Conservation (phyloP, 1,284 basidiomycete species). For the Puccinia triticina region DNA sequence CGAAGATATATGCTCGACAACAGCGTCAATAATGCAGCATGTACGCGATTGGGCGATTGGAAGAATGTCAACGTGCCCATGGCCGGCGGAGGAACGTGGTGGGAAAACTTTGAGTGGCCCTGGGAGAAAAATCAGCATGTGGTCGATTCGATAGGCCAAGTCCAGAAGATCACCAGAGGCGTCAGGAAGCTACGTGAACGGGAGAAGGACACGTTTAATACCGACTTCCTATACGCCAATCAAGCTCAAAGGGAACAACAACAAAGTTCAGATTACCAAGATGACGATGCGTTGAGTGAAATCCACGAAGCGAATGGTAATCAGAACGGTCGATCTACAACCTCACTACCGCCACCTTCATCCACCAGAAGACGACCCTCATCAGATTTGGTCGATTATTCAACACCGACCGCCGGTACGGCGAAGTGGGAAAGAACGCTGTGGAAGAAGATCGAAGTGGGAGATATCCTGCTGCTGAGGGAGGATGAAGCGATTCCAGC, state of each 20-base stretch:
- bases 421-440: constrained; percentile 90
- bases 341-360: constrained; percentile 1
- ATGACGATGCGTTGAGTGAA: constrained; percentile 53
- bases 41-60: constrained; percentile 83
- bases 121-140: constrained; percentile 55
- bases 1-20: constrained; percentile 83
- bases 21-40: constrained; percentile 85
- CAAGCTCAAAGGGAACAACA: constrained; percentile 63
- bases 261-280: constrained; percentile 51
- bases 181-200: constrained; percentile 80
- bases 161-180: constrained; percentile 72
- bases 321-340: constrained; percentile 65
- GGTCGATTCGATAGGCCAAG: constrained; percentile 44
- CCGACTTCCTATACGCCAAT: constrained; percentile 55
- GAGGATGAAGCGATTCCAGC: constrained; percentile 96
- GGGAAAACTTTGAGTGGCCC: constrained; percentile 53
- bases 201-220: constrained; percentile 71
- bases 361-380: constrained; percentile 47
- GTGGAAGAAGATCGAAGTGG: constrained; percentile 98
- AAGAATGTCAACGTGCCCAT: constrained; percentile 81
- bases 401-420: constrained; percentile 69
- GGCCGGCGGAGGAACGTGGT: constrained; percentile 53
- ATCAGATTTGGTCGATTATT: constrained; percentile 69
- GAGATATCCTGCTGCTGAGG: constrained; percentile 85
- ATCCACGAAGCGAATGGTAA: constrained; percentile 65